Evolutionary conservation across 176 grass and related monocot genomes (phyloP), one percentile per base, ranked within the genome.

Genomic region (Triticum timopheevii): DNA sequence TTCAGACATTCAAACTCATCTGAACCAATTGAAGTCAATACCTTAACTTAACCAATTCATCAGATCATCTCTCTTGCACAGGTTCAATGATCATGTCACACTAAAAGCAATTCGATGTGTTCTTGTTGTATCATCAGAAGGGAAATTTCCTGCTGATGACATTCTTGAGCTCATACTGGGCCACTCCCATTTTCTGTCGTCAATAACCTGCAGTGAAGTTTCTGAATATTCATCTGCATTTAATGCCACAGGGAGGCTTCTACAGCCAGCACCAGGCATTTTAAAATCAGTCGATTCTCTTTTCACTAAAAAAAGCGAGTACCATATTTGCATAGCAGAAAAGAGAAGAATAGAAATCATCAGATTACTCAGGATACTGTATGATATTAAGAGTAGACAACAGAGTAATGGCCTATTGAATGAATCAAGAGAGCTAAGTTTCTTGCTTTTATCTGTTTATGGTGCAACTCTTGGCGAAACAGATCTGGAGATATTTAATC

Each of bases 161-260:
- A 93, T 93, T 84, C 89, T 98, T 87, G 96, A 95, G 65, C 91
- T 95, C 82, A 68, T 95, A 88, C 84, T 98, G 71, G 96, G 96
- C 22, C 96, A 98, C 83, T 98, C 96, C 86, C 88, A 92, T 87
- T 98, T 98, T 87, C 36, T 98, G 52, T 82, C 88, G 11, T 69
- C 90, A 80, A 77, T 98, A 69, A 86, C 83, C 65, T 93, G 52
- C 42, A 76, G 64, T 78, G 92, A 70, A 87, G 58, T 44, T 86
- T 87, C 82, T 44, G 77, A 77, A 67, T 61, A 86, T 85, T 78
- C 80, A 87, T 92, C 88, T 86, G 38, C 83, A 86, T 90, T 74
- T 87, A 65, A 42, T 65, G 40, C 83, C 63, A 81, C 76, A 59
- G 93, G 88, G 52, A 79, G 65, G 40, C 80, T 98, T 78, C 79